Conservation (phyloP, 1,284 basidiomycete genomes). For the Tausonia pullulans region DNA sequence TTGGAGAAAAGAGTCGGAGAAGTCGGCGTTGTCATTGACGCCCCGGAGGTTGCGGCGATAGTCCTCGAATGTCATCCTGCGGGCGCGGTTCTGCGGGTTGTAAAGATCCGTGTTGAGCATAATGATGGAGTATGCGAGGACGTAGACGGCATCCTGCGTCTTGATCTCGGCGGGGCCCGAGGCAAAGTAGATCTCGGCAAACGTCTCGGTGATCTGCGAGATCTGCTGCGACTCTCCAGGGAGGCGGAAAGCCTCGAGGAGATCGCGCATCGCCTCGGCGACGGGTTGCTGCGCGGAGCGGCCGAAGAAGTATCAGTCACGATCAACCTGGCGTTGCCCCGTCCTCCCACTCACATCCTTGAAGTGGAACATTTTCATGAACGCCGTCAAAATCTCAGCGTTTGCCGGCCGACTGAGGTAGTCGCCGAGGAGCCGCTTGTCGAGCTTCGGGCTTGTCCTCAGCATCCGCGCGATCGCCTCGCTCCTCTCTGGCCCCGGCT, state of each 20-base stretch:
- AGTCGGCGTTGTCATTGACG: conserved; percentile 78
- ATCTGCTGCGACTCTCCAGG: conserved; percentile 97
- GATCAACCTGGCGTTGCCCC: too few relatives aligned
- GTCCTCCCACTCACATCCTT: conserved; percentile 50
- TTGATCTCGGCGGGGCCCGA: conserved; percentile 61
- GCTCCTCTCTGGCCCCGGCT: conserved; percentile 37
- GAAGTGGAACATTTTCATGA: conserved; percentile 85
- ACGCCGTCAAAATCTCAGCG: conserved; percentile 70
- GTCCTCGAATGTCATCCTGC: conserved; percentile 83
- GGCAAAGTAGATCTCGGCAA: conserved; percentile 79
- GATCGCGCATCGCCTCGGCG: conserved; percentile 87
- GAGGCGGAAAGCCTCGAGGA: conserved; percentile 86
- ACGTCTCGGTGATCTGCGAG: conserved; percentile 84
- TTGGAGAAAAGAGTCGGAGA: conserved; percentile 72
- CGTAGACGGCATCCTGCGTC: conserved; percentile 85
- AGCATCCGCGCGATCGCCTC: conserved; percentile 59
- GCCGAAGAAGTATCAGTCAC: neutral
- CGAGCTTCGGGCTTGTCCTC: conserved; percentile 71
- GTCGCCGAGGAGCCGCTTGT: conserved; percentile 91
- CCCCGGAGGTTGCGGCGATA: conserved; percentile 87
- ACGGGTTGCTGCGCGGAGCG: conserved; percentile 59
- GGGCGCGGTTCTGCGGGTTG: conserved; percentile 86
- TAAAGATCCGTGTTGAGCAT: conserved; percentile 98
- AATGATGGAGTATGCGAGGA: conserved; percentile 90
- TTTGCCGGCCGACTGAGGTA: conserved; percentile 87